Percentiles rank a stretch among this genome's conserved stretches.
phyloP scores from a whole-genome alignment of 768 basidiomycete species.

The Podaxis sp. region DNA sequence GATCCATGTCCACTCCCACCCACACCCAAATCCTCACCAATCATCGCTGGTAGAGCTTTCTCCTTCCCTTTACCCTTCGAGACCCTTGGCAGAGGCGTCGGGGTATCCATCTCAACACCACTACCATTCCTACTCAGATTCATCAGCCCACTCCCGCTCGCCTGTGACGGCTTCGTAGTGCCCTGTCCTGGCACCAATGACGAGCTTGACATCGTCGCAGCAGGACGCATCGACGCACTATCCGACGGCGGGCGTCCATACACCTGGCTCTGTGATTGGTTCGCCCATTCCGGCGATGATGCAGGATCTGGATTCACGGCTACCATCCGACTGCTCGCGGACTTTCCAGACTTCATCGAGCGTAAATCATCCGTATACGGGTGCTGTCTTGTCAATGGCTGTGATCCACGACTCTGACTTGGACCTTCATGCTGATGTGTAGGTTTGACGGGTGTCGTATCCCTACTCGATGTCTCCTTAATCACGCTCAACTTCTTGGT shows the following conservation, averaged over 20 bases:
- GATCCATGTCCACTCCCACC: constrained; percentile 8
- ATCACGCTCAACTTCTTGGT: constrained; percentile 29
- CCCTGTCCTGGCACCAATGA: not conserved
- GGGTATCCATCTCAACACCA: not conserved
- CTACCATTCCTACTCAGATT: not conserved
- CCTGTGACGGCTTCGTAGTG: not conserved
- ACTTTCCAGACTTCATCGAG: constrained; percentile 9
- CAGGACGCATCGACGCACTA: not conserved
- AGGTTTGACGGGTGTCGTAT: constrained; percentile 18
- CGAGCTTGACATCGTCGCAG: too few species aligned
- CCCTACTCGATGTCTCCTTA: constrained; percentile 32
- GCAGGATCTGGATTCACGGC: constrained; percentile 4
- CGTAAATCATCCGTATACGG: not conserved
- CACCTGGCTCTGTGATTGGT: not conserved
- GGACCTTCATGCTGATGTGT: not conserved
- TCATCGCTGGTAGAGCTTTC: not conserved
- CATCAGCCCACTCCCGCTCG: constrained; percentile 5
- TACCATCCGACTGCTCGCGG: constrained; percentile 7
- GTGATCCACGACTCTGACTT: not conserved
- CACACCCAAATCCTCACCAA: not conserved
- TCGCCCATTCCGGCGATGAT: constrained; percentile 7
- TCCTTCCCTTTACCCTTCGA: constrained; percentile 5
- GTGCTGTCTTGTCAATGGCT: not conserved
- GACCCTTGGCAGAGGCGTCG: constrained; percentile 6
- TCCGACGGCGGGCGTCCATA: not conserved